Conservation (phyloP, 176 grass and related monocot genomes). For the Avena sativa region DNA sequence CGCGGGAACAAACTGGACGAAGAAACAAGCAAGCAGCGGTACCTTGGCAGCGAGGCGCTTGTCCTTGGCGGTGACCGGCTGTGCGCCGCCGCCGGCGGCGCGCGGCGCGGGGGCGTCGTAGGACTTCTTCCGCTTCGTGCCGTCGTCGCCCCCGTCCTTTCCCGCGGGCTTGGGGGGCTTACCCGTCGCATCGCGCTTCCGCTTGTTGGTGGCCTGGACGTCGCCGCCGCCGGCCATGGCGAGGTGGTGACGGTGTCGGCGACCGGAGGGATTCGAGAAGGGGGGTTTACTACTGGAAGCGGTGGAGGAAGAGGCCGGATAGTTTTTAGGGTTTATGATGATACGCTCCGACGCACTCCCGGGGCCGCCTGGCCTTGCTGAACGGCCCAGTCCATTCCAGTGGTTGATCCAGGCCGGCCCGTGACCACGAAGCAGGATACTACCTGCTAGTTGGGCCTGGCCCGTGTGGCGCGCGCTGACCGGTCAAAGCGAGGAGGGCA, state of each 20-base stretch:
- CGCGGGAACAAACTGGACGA: too few species aligned
- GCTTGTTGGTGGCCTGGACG: conserved; percentile 47
- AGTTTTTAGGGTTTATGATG: conserved; percentile 42
- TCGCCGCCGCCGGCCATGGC: conserved; percentile 44
- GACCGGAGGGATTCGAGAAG: background rate
- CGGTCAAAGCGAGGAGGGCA: background rate
- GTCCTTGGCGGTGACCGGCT: conserved; percentile 50
- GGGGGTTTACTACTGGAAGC: background rate
- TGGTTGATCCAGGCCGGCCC: background rate
- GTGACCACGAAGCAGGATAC: too few species aligned
- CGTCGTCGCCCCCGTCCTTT: conserved; percentile 14
- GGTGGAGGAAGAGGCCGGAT: background rate
- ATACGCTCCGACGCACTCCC: too few species aligned
- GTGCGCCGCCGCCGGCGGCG: background rate
- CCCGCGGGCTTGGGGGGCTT: background rate
- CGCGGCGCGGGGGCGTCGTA: background rate
- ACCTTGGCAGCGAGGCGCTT: conserved; percentile 76
- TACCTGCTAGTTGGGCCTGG: too few species aligned
- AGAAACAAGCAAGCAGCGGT: background rate
- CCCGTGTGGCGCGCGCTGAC: background rate
- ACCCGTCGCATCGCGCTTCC: conserved; percentile 49
- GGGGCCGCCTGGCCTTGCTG: rapidly evolving
- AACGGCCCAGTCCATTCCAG: background rate
- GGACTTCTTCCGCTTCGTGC: conserved; percentile 42
- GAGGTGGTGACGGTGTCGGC: background rate